Evolutionary conservation across 345 rosid genomes (phyloP), one percentile per base, ranked within the genome.

Genomic region (Durio zibethinus): DNA sequence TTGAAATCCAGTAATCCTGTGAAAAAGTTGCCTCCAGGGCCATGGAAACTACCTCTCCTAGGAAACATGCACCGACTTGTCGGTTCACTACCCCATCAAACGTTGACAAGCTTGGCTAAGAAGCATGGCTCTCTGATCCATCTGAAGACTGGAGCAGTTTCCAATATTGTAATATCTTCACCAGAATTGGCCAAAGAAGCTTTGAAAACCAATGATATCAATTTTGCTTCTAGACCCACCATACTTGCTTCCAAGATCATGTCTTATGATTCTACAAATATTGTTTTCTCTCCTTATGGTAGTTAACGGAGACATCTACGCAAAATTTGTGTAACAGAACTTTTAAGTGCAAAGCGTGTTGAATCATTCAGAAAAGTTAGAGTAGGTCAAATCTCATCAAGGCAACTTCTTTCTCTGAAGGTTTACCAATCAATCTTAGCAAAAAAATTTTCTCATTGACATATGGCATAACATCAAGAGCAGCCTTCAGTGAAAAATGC

Each of bases 11-110:
- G 38, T 4, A 60, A 56, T 21, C 42, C 71, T n/a, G 38, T 62
- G 27, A 15, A 23, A 67, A 81, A 54, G 48, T 78, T 80, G 10
- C 83, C 82, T 36, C 83, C 88, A 33, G 86, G 86, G 38, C 88
- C 86, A 12, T 42, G 54, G 60, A 77, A 73, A 63, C 77, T 83
- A 2, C 84, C 86, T 38, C 23, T 85, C 25, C 27, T 83, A 9
- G 84, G 86, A 42, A 83, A 81, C 84, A 54, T 73, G 64, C 65
- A 73, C 65, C 63, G 56, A 21, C 76, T 73, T 5, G 23, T 38
- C 1, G 63, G 64, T 40, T 38, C 65, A 7, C 18, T 56, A 10
- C 76, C 76, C 16, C 65, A 73, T 38, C 65, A 56, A 23, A 3
- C 40, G 15, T 38, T 73, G 50, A 27, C 45, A 73, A 15, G 9